Evolutionary conservation across 139 green algal genomes (phyloP).

Genomic region (Closterium sp.): DNA sequence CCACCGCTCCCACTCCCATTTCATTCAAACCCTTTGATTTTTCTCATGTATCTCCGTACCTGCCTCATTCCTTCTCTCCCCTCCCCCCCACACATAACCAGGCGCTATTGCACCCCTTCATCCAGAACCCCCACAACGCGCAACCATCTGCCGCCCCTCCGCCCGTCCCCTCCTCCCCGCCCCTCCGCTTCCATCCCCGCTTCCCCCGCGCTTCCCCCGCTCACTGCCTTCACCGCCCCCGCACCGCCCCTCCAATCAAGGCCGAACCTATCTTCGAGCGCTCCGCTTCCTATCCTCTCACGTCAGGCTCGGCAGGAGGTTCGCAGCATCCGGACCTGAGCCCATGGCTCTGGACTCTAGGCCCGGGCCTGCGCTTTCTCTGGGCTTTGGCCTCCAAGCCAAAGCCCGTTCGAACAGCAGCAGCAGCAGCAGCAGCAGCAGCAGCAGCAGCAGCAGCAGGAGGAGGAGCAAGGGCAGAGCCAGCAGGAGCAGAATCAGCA

Average conservation of each 20-base stretch:
- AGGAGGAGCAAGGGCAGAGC: neutral
- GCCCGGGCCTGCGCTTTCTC: neutral
- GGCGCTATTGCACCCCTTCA: neutral
- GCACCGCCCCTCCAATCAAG: neutral
- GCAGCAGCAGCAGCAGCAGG: neutral
- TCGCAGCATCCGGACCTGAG: neutral
- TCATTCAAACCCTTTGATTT: too few relatives aligned
- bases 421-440: neutral
- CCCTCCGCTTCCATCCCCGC: neutral
- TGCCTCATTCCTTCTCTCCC: neutral
- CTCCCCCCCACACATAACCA: neutral
- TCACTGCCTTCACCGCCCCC: neutral
- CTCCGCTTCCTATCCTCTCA: neutral
- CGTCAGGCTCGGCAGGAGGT: neutral
- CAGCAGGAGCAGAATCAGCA: neutral
- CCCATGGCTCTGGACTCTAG: neutral
- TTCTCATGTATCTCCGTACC: neutral
- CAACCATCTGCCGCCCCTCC: neutral
- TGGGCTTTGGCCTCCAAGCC: neutral
- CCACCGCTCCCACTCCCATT: too few relatives aligned
- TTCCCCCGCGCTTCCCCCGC: neutral
- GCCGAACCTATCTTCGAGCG: neutral
- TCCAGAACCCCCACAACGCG: neutral
- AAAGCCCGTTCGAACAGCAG: neutral
- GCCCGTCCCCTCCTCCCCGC: neutral